A percentile compares a stretch with the other conserved stretches of the same genome.
These are phyloP conservation scores for Heterobasidion parviporum DNA, from an alignment of 1,284 basidiomycete genomes.

Conservation along the genomic window DNA sequence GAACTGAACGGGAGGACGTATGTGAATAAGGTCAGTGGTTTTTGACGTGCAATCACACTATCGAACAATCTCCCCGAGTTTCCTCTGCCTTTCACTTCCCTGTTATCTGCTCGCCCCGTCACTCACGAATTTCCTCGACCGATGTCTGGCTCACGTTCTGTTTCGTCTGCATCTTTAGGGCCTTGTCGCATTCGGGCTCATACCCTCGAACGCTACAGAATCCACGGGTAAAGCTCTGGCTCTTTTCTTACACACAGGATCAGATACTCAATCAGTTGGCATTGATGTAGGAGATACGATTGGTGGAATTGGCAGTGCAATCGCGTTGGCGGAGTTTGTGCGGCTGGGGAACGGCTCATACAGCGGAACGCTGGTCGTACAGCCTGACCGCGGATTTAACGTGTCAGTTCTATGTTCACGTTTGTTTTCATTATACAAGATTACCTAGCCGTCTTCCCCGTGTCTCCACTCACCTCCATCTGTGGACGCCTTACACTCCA, in stretches of 20 bases:
- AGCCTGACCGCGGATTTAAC: constrained; percentile 42
- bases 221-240: constrained; percentile 19
- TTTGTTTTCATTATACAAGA: not conserved
- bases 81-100: not conserved
- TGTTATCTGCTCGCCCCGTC: too few relatives aligned
- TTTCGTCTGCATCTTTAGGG: constrained; percentile 17
- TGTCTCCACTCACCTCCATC: not conserved
- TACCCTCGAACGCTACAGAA: constrained; percentile 28
- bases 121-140: not conserved
- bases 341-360: constrained; percentile 23
- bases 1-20: constrained; percentile 17
- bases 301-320: constrained; percentile 29
- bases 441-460: not conserved
- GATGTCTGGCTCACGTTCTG: not conserved
- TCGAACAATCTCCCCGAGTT: not conserved
- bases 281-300: constrained; percentile 24
- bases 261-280: constrained; percentile 1
- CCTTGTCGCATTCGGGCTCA: constrained; percentile 28
- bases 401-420: constrained; percentile 18
- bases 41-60: not conserved
- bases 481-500: too few relatives aligned
- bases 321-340: constrained; percentile 24
- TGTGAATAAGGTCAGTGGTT: constrained; percentile 19
- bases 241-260: not conserved
- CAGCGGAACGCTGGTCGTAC: constrained; percentile 32